Evolutionary conservation across 108 stramenopile species (phyloP).

Genomic region (Cylindrotheca closterium): DNA sequence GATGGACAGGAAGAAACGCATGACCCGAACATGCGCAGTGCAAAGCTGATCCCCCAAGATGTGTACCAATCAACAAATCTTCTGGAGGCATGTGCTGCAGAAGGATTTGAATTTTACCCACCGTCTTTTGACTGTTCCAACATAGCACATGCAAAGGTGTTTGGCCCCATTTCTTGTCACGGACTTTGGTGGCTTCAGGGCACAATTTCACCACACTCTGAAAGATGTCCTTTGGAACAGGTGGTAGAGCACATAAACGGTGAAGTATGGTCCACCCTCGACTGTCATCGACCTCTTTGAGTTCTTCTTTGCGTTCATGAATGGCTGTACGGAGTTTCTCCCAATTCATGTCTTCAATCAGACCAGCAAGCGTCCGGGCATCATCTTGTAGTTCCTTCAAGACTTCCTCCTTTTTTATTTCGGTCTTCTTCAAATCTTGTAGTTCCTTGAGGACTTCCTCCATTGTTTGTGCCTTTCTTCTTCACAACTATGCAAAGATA

Average conservation of each 20-base stretch:
- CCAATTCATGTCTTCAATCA: conserved; percentile 34
- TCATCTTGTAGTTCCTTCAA: neutral
- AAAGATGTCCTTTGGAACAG: conserved; percentile 25
- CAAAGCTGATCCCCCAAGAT: conserved; percentile 41
- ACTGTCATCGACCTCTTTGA: conserved; percentile 15
- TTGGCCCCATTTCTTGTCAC: conserved; percentile 30
- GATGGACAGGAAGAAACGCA: conserved; percentile 27
- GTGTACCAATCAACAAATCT: conserved; percentile 32
- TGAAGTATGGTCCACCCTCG: conserved; percentile 35
- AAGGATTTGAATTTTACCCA: conserved; percentile 19
- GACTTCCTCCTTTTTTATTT: neutral
- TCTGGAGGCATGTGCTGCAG: conserved; percentile 31
- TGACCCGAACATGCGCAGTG: conserved; percentile 42
- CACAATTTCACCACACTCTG: conserved; percentile 13
- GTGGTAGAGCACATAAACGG: conserved; percentile 15
- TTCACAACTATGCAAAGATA: neutral
- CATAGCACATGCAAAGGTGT: conserved; percentile 43
- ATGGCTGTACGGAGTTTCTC: conserved; percentile 12
- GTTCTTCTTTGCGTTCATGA: conserved; percentile 19
- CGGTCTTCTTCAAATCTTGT: neutral
- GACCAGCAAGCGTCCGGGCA: neutral
- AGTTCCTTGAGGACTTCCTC: conserved; percentile 1
- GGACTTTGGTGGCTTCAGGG: conserved; percentile 32
- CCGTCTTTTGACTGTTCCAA: conserved; percentile 28
- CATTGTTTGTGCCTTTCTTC: neutral